phyloP scores from a whole-genome alignment of 306 rosid genomes.

The Vigna trinervia region DNA sequence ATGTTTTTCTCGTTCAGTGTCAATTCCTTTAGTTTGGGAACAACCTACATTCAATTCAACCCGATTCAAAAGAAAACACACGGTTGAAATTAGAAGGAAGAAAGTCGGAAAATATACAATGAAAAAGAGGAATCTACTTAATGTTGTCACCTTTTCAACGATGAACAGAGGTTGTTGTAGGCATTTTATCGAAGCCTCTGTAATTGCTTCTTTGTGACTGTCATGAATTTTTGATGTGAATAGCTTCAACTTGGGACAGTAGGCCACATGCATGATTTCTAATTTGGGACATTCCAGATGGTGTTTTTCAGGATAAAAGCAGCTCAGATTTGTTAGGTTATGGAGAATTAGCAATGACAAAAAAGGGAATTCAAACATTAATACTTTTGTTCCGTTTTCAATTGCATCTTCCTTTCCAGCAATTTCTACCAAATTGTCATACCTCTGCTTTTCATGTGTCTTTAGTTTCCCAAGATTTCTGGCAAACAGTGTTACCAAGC shows the following conservation, averaged over 20 bases:
- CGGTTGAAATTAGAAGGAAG: neutral
- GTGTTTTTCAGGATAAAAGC: conserved; percentile 3
- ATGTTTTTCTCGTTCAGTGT: neutral
- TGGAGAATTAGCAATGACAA: neutral
- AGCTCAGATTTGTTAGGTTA: neutral
- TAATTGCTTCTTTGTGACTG: neutral
- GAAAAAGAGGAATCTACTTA: too few relatives aligned
- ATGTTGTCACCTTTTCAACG: too few relatives aligned
- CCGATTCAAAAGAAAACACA: neutral
- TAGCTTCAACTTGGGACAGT: neutral
- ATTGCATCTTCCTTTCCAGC: neutral
- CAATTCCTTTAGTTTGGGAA: neutral
- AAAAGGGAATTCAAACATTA: conserved; percentile 9
- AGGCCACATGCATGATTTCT: neutral
- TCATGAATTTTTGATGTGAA: neutral
- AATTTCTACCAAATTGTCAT: conserved; percentile 14
- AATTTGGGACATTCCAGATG: neutral
- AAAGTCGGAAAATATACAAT: neutral
- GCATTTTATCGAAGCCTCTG: neutral
- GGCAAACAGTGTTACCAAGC: neutral
- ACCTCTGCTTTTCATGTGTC: neutral
- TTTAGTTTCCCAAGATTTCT: neutral
- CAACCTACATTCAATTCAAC: neutral
- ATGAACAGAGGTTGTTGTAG: too few relatives aligned
- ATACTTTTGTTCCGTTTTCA: neutral